Conservation (phyloP, 1,139 yeast species). For the Lodderomyces beijingensis region DNA sequence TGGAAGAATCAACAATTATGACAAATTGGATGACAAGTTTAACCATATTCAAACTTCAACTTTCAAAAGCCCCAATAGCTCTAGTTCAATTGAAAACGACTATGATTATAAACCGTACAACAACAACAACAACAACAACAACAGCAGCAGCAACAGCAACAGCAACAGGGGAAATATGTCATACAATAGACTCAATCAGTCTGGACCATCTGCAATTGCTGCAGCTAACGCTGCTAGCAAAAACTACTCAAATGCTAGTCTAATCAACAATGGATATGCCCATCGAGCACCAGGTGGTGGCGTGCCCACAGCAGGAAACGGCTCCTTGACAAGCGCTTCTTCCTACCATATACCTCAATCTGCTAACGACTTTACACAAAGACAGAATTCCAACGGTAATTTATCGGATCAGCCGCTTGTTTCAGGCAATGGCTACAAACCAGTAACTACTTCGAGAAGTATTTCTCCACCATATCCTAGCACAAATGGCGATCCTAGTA, state of each 20-base stretch:
- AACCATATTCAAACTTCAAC: slow-evolving; percentile 12
- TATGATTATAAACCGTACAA: slow-evolving; percentile 22
- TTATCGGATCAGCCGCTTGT: slow-evolving; percentile 2
- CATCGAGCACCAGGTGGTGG: too few relatives aligned
- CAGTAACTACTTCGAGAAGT: slow-evolving; percentile 2
- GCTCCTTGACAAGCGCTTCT: slow-evolving; percentile 17
- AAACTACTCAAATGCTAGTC: slow-evolving; percentile 2
- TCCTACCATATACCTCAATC: slow-evolving; percentile 33
- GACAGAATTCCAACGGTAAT: slow-evolving; percentile 1
- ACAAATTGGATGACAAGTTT: slow-evolving; percentile 11
- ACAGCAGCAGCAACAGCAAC: not conserved
- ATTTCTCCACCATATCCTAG: slow-evolving; percentile 3
- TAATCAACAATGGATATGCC: not conserved
- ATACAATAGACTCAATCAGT: not conserved
- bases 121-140: slow-evolving; percentile 1
- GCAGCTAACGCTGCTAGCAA: slow-evolving; percentile 3
- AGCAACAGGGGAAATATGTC: not conserved
- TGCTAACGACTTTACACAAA: slow-evolving; percentile 32
- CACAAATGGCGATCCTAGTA: slow-evolving; percentile 3
- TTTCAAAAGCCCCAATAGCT: slow-evolving; percentile 9
- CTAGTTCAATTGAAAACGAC: slow-evolving; percentile 24
- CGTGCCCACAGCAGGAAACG: slow-evolving; percentile 4
- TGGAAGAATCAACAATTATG: slow-evolving; percentile 6
- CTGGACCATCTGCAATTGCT: slow-evolving; percentile 4
- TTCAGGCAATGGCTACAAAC: slow-evolving; percentile 2